Evolutionary conservation across 139 green algal species (phyloP), one percentile per base, ranked within the genome.

Genomic region (Ettlia oleoabundans): DNA sequence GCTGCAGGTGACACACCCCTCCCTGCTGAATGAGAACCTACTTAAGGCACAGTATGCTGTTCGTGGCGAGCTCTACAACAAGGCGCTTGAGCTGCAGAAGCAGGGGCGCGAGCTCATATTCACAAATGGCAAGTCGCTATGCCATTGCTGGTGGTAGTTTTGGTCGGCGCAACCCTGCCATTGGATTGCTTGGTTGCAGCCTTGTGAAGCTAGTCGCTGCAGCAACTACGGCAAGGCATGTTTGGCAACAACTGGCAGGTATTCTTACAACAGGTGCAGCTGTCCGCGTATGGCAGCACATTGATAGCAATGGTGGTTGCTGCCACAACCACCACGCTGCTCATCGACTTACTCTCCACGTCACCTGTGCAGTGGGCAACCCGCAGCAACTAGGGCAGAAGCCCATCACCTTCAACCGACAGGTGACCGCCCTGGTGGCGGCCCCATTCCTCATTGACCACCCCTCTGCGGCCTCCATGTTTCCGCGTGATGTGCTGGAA

Each of bases 41-140:
- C 43, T 66, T 10, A 65, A 64, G 71, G 71, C 71, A 4, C 71
- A 78, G 71, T 78, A 78, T 33, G 71, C 71, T n/a, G 71, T 78
- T 10, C 43, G 90, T 95, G 55, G 96, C 35, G 96, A 99, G 84
- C 89, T 99, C 6, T 98, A 97, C 67, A 85, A 95, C 7, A 91
- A 92, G 43, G 96, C 91, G 2, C 88, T 94, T 69, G 88, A 98
- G 88, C 88, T 99, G 58, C 84, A 90, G 32, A 86, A 90, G 41
- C 74, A 91, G 64, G 95, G 96, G 58, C 94, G 93, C 82, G 92
- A 98, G 53, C 96, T 98, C 51, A 98, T 97, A 74, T 97, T 97
- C 91, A 98, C 96, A 22, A 98, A 98, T 73, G 93, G 93, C 95
- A 52, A 2, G 86, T n/a, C n/a, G n/a, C n/a, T n/a, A n/a, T n/a